Conservation (phyloP, 1,284 basidiomycete species). For the Trametes hirsuta region DNA sequence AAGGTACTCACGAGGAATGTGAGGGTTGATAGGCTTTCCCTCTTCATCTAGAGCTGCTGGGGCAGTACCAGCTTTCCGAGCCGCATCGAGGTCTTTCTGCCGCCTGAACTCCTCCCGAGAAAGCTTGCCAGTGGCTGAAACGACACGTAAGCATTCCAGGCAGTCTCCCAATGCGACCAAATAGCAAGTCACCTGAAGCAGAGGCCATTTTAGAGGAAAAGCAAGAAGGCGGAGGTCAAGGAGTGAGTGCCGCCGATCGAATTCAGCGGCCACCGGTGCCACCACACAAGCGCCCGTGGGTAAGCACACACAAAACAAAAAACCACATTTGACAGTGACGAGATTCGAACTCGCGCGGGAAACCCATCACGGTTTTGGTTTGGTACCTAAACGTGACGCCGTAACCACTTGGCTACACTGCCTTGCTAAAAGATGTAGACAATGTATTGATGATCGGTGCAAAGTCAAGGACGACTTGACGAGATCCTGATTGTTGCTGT, state of each 20-base stretch:
- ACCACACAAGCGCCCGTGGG: background rate
- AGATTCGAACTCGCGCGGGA: slow-evolving; percentile 66
- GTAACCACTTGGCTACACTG: slow-evolving; percentile 67
- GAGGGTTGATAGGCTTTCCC: slow-evolving; percentile 95
- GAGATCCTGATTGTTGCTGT: background rate
- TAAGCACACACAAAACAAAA: slow-evolving; percentile 11
- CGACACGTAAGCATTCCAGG: background rate
- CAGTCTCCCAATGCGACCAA: slow-evolving; percentile 19
- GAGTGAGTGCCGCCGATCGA: background rate
- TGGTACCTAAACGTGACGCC: slow-evolving; percentile 59
- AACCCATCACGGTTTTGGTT: slow-evolving; percentile 56
- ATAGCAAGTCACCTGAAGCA: slow-evolving; percentile 18
- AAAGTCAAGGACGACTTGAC: too few relatives aligned
- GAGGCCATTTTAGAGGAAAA: slow-evolving; percentile 18
- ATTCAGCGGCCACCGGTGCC: background rate
- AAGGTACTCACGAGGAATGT: slow-evolving; percentile 86
- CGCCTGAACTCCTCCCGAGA: slow-evolving; percentile 92
- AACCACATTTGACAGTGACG: slow-evolving; percentile 53
- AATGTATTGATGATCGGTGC: too few relatives aligned
- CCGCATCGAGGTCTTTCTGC: slow-evolving; percentile 95
- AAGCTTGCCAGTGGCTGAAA: slow-evolving; percentile 68
- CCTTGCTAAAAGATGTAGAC: slow-evolving; percentile 26
- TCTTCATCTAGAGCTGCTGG: slow-evolving; percentile 94
- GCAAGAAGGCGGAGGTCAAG: background rate
- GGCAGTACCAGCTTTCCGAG: slow-evolving; percentile 96